These are phyloP conservation scores for Collybia mongolica DNA, from an alignment of 768 basidiomycete species.

Conservation along the genomic window DNA sequence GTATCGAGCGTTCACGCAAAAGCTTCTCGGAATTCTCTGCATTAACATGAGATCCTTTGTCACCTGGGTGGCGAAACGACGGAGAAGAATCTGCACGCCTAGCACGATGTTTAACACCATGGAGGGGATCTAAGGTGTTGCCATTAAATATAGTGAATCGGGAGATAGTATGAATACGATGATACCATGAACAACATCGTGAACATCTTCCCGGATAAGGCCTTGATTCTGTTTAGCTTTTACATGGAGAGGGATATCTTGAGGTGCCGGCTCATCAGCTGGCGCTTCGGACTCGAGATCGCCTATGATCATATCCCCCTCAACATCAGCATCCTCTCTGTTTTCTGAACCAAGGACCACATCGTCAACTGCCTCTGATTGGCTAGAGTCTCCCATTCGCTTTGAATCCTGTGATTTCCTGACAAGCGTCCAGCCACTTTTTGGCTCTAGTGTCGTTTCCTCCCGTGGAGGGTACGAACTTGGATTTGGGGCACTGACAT, in stretches of 20 bases:
- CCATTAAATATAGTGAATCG: conserved; percentile 23
- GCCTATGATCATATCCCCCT: conserved; percentile 74
- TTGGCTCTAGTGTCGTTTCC: conserved; percentile 33
- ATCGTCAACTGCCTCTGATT: conserved; percentile 6
- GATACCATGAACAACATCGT: conserved; percentile 77
- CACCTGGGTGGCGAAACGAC: conserved; percentile 18
- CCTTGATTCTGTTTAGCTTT: conserved; percentile 47
- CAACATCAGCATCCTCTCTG: conserved; percentile 61
- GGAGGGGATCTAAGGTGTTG: conserved; percentile 52
- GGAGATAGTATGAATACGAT: conserved; percentile 11
- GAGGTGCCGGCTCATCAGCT: too few species aligned
- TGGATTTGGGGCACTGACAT: conserved; percentile 70
- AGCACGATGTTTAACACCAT: conserved; percentile 46
- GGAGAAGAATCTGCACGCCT: conserved; percentile 36
- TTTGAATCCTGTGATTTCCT: conserved; percentile 31
- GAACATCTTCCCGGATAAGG: conserved; percentile 62
- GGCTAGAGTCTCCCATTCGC: conserved; percentile 4
- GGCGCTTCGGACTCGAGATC: conserved; percentile 63
- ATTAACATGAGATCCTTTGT: conserved; percentile 22
- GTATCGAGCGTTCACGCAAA: conserved; percentile 73
- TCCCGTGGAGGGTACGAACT: conserved; percentile 72
- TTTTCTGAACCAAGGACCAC: conserved; percentile 17
- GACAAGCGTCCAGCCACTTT: conserved; percentile 81
- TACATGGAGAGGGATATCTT: conserved; percentile 8
- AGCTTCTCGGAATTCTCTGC: conserved; percentile 58